These are phyloP conservation scores for Solanum habrochaites DNA, from an alignment of 257 asterid genomes.

Conservation along the genomic window DNA sequence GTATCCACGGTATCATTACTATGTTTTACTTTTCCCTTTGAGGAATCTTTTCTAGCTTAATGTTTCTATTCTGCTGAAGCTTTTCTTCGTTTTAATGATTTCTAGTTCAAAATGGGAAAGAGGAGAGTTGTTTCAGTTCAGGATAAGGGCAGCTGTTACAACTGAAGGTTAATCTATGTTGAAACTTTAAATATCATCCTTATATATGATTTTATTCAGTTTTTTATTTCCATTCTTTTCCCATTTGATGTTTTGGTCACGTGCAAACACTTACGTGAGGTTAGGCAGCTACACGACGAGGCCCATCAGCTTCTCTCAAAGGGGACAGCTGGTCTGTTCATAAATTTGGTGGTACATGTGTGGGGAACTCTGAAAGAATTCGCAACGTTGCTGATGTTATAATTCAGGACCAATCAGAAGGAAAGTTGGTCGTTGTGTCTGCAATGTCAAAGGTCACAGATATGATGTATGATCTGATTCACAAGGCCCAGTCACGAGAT, in stretches of 20 bases:
- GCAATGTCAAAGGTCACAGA: slow-evolving; percentile 98
- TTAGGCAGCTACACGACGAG: too few relatives aligned
- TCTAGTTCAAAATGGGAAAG: slow-evolving; percentile 24
- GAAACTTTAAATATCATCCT: not conserved
- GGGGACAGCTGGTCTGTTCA: slow-evolving; percentile 92
- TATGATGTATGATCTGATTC: slow-evolving; percentile 89
- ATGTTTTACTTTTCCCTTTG: not conserved
- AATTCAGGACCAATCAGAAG: slow-evolving; percentile 55
- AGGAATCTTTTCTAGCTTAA: not conserved
- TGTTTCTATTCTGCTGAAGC: not conserved
- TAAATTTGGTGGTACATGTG: slow-evolving; percentile 97
- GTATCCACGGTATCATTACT: not conserved
- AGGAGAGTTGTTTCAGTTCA: slow-evolving; percentile 20
- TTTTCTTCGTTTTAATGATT: not conserved
- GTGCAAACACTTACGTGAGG: too few relatives aligned
- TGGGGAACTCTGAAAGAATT: slow-evolving; percentile 83
- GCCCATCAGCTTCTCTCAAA: slow-evolving; percentile 63
- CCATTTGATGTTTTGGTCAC: not conserved
- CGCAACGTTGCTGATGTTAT: slow-evolving; percentile 73
- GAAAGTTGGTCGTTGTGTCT: slow-evolving; percentile 86
- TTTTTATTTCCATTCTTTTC: not conserved
- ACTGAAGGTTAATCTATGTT: slow-evolving; percentile 38
- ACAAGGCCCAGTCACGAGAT: slow-evolving; percentile 73
- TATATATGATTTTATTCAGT: not conserved
- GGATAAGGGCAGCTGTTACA: slow-evolving; percentile 37